phyloP scores from a whole-genome alignment of 2,329 filamentous ascomycete genomes.

The Teratosphaeria gauchensis region DNA sequence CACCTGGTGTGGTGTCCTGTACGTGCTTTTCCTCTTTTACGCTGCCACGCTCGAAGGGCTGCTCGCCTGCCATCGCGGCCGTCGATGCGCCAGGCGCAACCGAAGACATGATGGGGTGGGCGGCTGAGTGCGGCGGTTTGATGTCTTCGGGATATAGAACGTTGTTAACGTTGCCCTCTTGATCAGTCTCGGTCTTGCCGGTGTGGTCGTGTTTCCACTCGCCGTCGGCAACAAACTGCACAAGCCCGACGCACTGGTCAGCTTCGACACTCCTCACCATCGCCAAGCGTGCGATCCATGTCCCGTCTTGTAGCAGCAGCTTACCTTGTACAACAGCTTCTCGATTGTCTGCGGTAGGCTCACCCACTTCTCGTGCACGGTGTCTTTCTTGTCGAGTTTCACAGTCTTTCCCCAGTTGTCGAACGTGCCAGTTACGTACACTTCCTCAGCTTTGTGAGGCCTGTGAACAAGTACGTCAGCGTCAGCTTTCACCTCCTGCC shows the following conservation, averaged over 20 bases:
- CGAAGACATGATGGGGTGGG: conserved; percentile 51
- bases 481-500: not conserved
- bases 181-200: conserved; percentile 73
- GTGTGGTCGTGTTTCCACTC: conserved; percentile 77
- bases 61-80: conserved; percentile 56
- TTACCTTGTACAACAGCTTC: conserved; percentile 93
- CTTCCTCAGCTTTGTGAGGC: conserved; percentile 63
- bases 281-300: not conserved
- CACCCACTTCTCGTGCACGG: conserved; percentile 71
- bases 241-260: conserved; percentile 3
- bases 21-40: conserved; percentile 5
- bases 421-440: conserved; percentile 92
- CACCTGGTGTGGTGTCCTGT: conserved; percentile 44
- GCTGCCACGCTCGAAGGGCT: conserved; percentile 43
- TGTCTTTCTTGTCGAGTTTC: conserved; percentile 66
- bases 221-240: conserved; percentile 91
- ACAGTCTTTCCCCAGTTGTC: conserved; percentile 87
- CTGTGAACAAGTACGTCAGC: not conserved
- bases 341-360: conserved; percentile 51
- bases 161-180: conserved; percentile 84
- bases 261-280: conserved; percentile 1
- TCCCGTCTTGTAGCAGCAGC: conserved; percentile 17
- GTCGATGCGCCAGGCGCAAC: conserved; percentile 61
- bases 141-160: conserved; percentile 71
- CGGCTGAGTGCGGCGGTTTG: conserved; percentile 37